Percentiles rank a stretch among this genome's conserved stretches.
Evolutionary conservation across 2,329 filamentous ascomycete species (phyloP).

Genomic region (Colletotrichum sublineola): DNA sequence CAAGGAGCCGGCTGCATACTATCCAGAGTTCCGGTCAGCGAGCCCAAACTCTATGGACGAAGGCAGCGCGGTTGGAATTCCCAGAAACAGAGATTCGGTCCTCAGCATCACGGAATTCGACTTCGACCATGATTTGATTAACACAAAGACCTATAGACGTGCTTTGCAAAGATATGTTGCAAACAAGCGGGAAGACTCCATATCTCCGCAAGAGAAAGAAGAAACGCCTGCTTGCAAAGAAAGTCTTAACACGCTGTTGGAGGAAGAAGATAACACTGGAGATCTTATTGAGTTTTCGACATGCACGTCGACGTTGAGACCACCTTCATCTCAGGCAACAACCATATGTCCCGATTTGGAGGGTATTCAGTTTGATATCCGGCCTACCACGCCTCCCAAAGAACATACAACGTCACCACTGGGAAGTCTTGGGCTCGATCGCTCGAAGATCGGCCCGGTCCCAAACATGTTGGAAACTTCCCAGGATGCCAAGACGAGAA

Average conservation of each 20-base stretch:
- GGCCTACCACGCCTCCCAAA: neutral
- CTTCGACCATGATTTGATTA: slow-evolving; percentile 38
- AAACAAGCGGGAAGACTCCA: neutral
- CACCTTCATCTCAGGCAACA: slow-evolving; percentile 8
- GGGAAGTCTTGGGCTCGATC: neutral
- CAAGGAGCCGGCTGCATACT: neutral
- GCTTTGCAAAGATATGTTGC: slow-evolving; percentile 24
- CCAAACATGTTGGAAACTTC: neutral
- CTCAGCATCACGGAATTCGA: slow-evolving; percentile 39
- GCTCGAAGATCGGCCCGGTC: neutral
- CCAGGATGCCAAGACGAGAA: neutral
- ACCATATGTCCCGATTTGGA: slow-evolving; percentile 15
- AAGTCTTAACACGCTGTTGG: neutral
- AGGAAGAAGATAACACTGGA: neutral
- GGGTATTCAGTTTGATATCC: neutral
- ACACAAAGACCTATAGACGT: slow-evolving; percentile 31
- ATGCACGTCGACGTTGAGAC: neutral
- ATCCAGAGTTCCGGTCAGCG: neutral
- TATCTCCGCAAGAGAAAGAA: neutral
- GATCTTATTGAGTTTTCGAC: slow-evolving; percentile 6
- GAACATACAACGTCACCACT: neutral
- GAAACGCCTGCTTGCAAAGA: neutral
- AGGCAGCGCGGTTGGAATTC: neutral
- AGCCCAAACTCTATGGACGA: slow-evolving; percentile 3
- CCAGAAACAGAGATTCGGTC: slow-evolving; percentile 33